A percentile compares a stretch with the other conserved stretches of the same genome.
These are phyloP conservation scores for Hanseniaspora jakobsenii DNA, from an alignment of 805 yeast species.

Conservation along the genomic window DNA sequence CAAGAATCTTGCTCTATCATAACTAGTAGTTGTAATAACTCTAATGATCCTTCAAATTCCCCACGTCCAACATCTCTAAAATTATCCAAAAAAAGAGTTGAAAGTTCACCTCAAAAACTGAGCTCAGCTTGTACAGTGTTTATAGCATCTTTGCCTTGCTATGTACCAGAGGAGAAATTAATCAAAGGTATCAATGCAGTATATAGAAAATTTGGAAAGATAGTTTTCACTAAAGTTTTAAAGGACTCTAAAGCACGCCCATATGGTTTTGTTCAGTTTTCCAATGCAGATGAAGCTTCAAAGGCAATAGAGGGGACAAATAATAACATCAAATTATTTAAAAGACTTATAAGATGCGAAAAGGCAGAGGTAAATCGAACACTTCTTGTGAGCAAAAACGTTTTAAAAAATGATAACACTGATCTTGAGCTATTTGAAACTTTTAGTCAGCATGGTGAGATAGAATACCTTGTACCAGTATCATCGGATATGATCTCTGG, in stretches of 20 bases:
- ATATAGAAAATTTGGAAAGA: conserved; percentile 58
- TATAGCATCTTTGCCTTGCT: conserved; percentile 68
- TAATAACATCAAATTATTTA: conserved; percentile 56
- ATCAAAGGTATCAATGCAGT: conserved; percentile 55
- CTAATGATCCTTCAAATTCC: no score
- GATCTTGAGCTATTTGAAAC: conserved; percentile 22
- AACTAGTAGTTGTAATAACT: no score
- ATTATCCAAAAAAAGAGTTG: no score
- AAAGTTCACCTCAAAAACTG: no score
- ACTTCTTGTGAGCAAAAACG: conserved; percentile 39
- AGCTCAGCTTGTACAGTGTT: conserved; percentile 84
- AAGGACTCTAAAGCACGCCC: conserved; percentile 78
- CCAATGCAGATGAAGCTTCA: conserved; percentile 55
- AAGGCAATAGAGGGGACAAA: conserved; percentile 51
- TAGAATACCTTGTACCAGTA: conserved; percentile 49
- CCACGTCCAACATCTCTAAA: no score
- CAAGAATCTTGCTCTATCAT: no score
- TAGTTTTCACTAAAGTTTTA: conserved; percentile 65
- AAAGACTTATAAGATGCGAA: conserved; percentile 73
- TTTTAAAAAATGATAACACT: background rate
- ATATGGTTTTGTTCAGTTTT: conserved; percentile 83
- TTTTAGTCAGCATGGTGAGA: conserved; percentile 47
- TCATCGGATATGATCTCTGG: no score
- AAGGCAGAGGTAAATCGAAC: conserved; percentile 86
- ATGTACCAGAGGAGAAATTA: conserved; percentile 56